Conservation (phyloP, 441 rosid species). For the Euphorbia celastroides region DNA sequence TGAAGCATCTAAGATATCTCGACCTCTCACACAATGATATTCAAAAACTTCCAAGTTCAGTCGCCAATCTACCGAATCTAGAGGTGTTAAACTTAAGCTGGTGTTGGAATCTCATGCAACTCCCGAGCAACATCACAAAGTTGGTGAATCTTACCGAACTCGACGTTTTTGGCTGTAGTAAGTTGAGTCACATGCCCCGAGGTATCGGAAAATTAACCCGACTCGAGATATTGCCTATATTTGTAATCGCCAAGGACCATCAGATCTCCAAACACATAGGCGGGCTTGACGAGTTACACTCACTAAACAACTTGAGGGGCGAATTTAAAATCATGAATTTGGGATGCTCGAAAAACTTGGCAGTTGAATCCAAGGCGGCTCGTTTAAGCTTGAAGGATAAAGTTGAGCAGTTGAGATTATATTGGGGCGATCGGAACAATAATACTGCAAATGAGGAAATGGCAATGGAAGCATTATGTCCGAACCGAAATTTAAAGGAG, state of each 20-base stretch:
- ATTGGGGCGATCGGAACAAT: no score
- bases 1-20: background rate
- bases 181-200: background rate
- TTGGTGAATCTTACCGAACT: background rate
- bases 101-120: background rate
- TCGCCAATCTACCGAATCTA: no score
- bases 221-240: background rate
- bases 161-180: background rate
- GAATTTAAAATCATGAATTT: no score
- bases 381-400: no score
- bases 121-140: background rate
- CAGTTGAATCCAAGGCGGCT: no score
- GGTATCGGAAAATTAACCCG: background rate
- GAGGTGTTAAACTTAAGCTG: no score
- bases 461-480: conserved; percentile 1
- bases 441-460: background rate
- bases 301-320: no score
- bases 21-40: background rate
- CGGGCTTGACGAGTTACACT: background rate
- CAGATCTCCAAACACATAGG: background rate
- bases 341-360: no score
- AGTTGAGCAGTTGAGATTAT: no score
- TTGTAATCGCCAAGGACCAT: background rate
- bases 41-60: background rate
- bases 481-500: conserved; percentile 2